Evolutionary conservation across 352 stramenopile species (phyloP).

Genomic region (Blastocystis sp.): DNA sequence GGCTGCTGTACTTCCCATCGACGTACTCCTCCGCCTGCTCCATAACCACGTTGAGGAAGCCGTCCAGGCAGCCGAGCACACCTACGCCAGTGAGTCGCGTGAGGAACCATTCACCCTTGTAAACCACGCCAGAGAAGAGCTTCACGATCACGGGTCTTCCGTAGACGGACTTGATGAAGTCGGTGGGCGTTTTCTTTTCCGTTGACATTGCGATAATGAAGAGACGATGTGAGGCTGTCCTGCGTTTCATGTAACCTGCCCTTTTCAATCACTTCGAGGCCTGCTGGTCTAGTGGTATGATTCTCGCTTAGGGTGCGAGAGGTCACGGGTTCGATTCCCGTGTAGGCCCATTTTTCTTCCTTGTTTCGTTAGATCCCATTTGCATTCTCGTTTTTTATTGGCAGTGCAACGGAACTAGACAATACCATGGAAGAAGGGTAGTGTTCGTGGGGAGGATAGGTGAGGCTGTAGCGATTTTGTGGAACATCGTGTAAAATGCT

Average conservation of each 20-base stretch:
- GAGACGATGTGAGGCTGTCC: not conserved
- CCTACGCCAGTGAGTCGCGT: slow-evolving; percentile 74
- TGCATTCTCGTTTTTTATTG: slow-evolving; percentile 22
- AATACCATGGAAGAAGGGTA: too few relatives aligned
- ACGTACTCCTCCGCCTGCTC: slow-evolving; percentile 99
- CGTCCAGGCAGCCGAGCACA: slow-evolving; percentile 96
- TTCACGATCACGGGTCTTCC: slow-evolving; percentile 93
- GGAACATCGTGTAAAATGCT: not conserved
- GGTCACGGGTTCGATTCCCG: slow-evolving; percentile 69
- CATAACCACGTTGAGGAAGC: slow-evolving; percentile 99
- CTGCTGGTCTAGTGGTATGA: slow-evolving; percentile 70
- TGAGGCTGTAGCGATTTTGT: not conserved
- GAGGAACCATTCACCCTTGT: slow-evolving; percentile 78
- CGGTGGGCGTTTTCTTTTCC: slow-evolving; percentile 82
- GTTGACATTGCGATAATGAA: slow-evolving; percentile 41
- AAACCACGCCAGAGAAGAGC: slow-evolving; percentile 97
- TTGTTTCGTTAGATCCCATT: slow-evolving; percentile 18
- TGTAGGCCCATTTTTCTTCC: slow-evolving; percentile 64
- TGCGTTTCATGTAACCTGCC: not conserved
- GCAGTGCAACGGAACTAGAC: not conserved
- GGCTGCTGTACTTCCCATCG: slow-evolving; percentile 94
- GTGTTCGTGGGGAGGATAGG: not conserved
- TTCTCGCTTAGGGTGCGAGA: slow-evolving; percentile 69
- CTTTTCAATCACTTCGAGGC: not conserved
- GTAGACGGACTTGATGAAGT: slow-evolving; percentile 87